Conservation (phyloP, 345 rosid genomes). For the Geranium rotundifolium region DNA sequence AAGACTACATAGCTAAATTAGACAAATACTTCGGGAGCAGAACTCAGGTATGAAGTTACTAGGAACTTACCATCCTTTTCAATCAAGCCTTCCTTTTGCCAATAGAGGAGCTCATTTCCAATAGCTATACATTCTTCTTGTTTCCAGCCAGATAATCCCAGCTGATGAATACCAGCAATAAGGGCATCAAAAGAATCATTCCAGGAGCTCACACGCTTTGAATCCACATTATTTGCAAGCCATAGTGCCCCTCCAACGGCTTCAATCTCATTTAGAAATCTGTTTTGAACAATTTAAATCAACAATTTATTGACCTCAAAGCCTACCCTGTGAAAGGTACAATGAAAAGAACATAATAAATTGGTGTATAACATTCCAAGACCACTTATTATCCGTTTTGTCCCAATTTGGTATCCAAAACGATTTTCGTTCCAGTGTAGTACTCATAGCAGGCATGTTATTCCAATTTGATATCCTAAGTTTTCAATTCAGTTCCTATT, state of each 20-base stretch:
- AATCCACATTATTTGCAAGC: constrained; percentile 59
- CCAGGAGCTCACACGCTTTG: constrained; percentile 51
- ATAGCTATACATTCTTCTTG: constrained; percentile 80
- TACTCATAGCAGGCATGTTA: too few species aligned
- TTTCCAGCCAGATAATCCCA: constrained; percentile 88
- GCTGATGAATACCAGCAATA: constrained; percentile 58
- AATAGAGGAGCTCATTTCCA: constrained; percentile 65
- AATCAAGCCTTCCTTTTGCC: constrained; percentile 65
- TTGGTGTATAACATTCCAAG: too few species aligned
- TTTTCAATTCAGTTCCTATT: too few species aligned
- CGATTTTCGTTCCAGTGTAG: too few species aligned
- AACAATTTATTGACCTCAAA: neutral
- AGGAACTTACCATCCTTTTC: constrained; percentile 60
- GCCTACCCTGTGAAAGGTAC: neutral
- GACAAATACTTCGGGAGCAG: neutral
- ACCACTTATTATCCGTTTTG: too few species aligned
- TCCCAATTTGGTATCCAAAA: too few species aligned
- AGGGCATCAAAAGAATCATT: constrained; percentile 61
- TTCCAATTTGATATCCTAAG: too few species aligned
- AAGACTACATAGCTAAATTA: neutral
- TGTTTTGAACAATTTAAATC: constrained; percentile 17
- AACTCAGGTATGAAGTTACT: constrained; percentile 1
- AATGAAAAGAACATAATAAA: neutral
- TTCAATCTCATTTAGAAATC: constrained; percentile 76
- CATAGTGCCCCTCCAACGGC: constrained; percentile 59